phyloP scores from a whole-genome alignment of 208 protist species.

The Crithidia expoeki region DNA sequence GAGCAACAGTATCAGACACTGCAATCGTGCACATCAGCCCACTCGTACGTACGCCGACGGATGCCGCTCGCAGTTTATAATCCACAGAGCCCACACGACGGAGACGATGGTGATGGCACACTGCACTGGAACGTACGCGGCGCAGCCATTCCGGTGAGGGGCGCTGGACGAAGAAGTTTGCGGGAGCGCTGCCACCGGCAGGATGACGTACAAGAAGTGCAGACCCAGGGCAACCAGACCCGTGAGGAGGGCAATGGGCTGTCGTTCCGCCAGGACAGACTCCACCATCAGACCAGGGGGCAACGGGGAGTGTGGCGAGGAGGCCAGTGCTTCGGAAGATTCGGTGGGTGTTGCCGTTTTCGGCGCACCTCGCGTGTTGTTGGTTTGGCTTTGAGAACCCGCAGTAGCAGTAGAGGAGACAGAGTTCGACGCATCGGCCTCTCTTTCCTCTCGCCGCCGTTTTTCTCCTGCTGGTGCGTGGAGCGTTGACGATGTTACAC shows the following conservation, averaged over 20 bases:
- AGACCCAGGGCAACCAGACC: conserved; percentile 19
- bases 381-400: too few species aligned
- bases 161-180: not conserved
- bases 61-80: conserved; percentile 32
- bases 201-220: conserved; percentile 15
- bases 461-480: not conserved
- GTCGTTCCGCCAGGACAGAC: conserved; percentile 22
- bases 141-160: conserved; percentile 35
- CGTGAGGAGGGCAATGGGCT: conserved; percentile 21
- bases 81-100: conserved; percentile 55
- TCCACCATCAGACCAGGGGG: conserved; percentile 10
- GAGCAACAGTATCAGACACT: not conserved
- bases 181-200: conserved; percentile 13
- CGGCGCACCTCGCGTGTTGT: too few species aligned
- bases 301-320: not conserved
- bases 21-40: not conserved
- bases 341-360: too few species aligned
- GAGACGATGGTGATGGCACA: conserved; percentile 49
- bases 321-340: too few species aligned
- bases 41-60: conserved; percentile 23
- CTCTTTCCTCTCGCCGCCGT: not conserved
- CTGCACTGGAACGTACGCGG: conserved; percentile 56
- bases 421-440: not conserved
- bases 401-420: too few species aligned
- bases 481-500: too few species aligned